Base-by-base conservation (phyloP, 2,329 filamentous ascomycete genomes). In the Phyllosticta paracitricarpa region DNA sequence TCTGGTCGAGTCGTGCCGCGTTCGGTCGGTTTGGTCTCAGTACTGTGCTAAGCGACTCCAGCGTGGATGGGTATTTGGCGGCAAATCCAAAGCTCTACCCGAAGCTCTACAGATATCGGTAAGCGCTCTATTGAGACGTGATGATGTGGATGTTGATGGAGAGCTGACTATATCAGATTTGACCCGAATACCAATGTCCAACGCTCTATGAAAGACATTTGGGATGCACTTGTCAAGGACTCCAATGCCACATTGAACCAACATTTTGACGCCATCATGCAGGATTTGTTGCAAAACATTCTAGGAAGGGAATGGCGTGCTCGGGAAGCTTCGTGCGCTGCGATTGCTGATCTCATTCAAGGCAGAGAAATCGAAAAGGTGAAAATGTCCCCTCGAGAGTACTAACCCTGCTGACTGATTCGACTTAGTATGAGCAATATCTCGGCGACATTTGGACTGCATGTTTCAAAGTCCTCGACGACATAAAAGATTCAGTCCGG, bases 171-270 rank as follows among this genome's bases (percentile, higher is more conserved):
- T 14, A 2, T 25, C 8, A 73, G 72, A 48, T 97, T 97, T 64
- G 94, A 99, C 72, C 94, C 94, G 0, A 97, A 97, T 70, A 82
- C 86, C 1, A 96, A 96, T 65, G 94, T 97, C 12, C 90, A 93
- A 71, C 83, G 86, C 56, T 96, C 93, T 0, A 99, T 99, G 94
- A 92, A 96, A 62, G 91, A 95, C 64, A 97, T 99, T 66, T 99
- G 94, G 94, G 92, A 89, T 68, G 88, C 93, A 0, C 77, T 99
- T n/a, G 91, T 97, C 59, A 96, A 95, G 70, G 91, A 97, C 67
- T 84, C 90, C 1, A 86, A 84, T 19, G 80, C 82, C 0, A 89
- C 89, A 0, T 83, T 97, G 53, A 87, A 94, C 65, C 78, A 81
- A 19, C 83, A 97, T 73, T 97, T 97, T 69, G 88, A 96, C 65